A percentile compares a stretch with the other conserved stretches of the same genome.
These are phyloP conservation scores for Alternaria sp. DNA, from an alignment of 2,329 filamentous ascomycete genomes.

Conservation along the genomic window DNA sequence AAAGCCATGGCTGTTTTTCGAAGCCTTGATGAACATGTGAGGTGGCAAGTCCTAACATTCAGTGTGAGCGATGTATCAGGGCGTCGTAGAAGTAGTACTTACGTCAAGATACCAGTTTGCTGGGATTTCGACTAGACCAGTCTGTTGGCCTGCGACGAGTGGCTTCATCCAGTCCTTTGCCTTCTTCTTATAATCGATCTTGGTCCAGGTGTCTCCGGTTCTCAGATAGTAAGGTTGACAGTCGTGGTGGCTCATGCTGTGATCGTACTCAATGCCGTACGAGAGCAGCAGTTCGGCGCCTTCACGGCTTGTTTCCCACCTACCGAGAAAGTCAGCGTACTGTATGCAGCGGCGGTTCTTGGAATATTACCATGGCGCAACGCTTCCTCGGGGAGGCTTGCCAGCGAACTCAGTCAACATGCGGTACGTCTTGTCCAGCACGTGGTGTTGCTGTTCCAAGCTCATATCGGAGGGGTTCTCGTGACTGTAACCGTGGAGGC, in stretches of 20 bases:
- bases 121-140: conserved; percentile 71
- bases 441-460: conserved; percentile 73
- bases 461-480: conserved; percentile 75
- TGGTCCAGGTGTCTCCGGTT: conserved; percentile 70
- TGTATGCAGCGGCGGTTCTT: too few relatives aligned
- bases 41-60: conserved; percentile 57
- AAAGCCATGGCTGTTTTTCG: conserved; percentile 68
- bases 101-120: conserved; percentile 67
- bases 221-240: conserved; percentile 68
- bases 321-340: conserved; percentile 46
- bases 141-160: conserved; percentile 63
- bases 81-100: neutral
- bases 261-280: conserved; percentile 74
- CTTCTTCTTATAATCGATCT: conserved; percentile 69
- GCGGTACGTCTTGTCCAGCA: conserved; percentile 77
- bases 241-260: conserved; percentile 70
- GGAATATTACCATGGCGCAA: conserved; percentile 66
- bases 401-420: conserved; percentile 72
- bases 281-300: conserved; percentile 67
- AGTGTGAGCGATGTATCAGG: conserved; percentile 23
- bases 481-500: conserved; percentile 72
- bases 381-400: conserved; percentile 73
- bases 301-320: conserved; percentile 73
- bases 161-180: conserved; percentile 72
- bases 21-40: conserved; percentile 74